Percentiles rank a stretch among this genome's conserved stretches.
Conservation (phyloP, 2,329 filamentous ascomycete genomes). For the Fusarium temperatum region DNA sequence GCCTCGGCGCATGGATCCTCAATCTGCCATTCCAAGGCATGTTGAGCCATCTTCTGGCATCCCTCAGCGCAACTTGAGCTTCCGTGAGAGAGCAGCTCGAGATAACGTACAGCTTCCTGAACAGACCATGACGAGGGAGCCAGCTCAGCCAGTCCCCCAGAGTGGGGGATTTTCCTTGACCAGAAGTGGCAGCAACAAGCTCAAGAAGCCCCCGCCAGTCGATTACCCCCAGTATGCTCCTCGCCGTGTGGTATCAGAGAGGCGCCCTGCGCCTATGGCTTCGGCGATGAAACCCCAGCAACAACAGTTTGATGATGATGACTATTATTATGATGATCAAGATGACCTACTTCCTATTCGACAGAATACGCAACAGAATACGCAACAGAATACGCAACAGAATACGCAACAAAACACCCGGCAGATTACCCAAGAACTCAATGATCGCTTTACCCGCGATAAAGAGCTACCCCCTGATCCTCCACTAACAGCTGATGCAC, state of each 20-base stretch:
- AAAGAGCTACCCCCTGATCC: constrained; percentile 48
- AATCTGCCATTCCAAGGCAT: constrained; percentile 56
- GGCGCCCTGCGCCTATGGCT: constrained; percentile 32
- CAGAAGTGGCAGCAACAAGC: constrained; percentile 65
- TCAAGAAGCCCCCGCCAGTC: constrained; percentile 65
- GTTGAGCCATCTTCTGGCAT: constrained; percentile 48
- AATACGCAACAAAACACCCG: constrained; percentile 10
- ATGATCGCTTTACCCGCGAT: constrained; percentile 44
- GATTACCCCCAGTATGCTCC: constrained; percentile 56
- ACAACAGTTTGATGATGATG: constrained; percentile 23
- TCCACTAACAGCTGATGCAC: constrained; percentile 33
- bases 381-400: constrained; percentile 10
- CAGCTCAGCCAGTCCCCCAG: constrained; percentile 43
- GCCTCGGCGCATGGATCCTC: constrained; percentile 32
- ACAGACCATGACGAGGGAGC: constrained; percentile 37
- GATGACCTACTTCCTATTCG: constrained; percentile 20
- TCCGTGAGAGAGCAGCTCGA: constrained; percentile 65
- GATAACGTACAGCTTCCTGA: constrained; percentile 52
- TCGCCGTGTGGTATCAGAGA: constrained; percentile 55
- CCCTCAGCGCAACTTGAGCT: constrained; percentile 66
- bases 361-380: constrained; percentile 7
- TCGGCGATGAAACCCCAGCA: constrained; percentile 16
- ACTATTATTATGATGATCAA: constrained; percentile 32
- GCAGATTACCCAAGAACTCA: constrained; percentile 27
- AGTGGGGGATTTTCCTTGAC: constrained; percentile 50